These are phyloP conservation scores for Earliella scabrosa DNA, from an alignment of 1,284 basidiomycete species.

Conservation along the genomic window DNA sequence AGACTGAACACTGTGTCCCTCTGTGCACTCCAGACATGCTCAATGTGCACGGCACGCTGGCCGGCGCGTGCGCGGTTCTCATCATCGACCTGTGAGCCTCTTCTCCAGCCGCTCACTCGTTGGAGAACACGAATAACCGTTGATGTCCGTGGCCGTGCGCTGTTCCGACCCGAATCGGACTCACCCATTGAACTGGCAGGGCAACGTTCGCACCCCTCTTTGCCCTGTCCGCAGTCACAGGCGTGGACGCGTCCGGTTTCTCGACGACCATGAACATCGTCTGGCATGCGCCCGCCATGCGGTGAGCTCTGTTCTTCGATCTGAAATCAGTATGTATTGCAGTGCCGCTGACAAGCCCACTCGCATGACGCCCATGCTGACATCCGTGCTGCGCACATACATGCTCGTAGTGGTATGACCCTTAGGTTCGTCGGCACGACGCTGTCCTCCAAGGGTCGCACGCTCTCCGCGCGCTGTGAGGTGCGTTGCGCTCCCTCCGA, in stretches of 20 bases:
- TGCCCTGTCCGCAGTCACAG: slow-evolving; percentile 23
- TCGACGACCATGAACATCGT: slow-evolving; percentile 31
- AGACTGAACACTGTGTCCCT: not conserved
- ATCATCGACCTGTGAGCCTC: slow-evolving; percentile 33
- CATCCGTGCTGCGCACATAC: not conserved
- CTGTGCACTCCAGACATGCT: slow-evolving; percentile 30
- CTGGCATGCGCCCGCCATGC: slow-evolving; percentile 29
- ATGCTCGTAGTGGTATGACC: slow-evolving; percentile 20
- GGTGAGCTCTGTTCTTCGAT: slow-evolving; percentile 19
- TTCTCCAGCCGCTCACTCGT: not conserved
- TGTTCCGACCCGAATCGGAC: too few species aligned
- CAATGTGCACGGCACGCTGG: slow-evolving; percentile 31
- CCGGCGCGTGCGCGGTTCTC: slow-evolving; percentile 29
- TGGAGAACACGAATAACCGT: not conserved
- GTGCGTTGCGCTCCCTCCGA: slow-evolving; percentile 13
- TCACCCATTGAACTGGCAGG: slow-evolving; percentile 6
- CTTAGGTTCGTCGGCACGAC: slow-evolving; percentile 30
- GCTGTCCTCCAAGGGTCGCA: slow-evolving; percentile 24
- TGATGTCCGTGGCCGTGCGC: too few species aligned
- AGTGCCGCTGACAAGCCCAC: not conserved
- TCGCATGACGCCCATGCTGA: too few species aligned
- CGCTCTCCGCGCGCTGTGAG: slow-evolving; percentile 30
- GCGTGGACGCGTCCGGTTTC: slow-evolving; percentile 28
- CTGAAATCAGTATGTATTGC: not conserved
- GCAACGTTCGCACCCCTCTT: slow-evolving; percentile 31